Conservation (phyloP, 208 protist genomes). For the Wallacemonas sp. region DNA sequence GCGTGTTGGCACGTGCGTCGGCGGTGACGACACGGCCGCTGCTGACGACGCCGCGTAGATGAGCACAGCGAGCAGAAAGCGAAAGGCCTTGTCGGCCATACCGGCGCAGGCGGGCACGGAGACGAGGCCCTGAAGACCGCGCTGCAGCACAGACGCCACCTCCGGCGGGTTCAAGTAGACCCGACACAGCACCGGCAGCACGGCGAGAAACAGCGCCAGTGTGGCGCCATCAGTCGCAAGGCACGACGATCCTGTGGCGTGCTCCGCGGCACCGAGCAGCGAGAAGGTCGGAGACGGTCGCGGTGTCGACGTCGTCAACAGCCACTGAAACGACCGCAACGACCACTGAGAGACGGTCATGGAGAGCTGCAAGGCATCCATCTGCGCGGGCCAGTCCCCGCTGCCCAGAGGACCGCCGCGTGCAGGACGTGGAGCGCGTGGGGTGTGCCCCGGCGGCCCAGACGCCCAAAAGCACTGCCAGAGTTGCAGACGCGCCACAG, state of each 20-base stretch:
- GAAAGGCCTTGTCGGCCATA: slow-evolving; percentile 17
- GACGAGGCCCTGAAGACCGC: slow-evolving; percentile 12
- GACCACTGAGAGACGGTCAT: slow-evolving; percentile 13
- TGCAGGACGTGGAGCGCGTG: background rate
- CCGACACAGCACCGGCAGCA: slow-evolving; percentile 25
- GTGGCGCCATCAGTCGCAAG: slow-evolving; percentile 8
- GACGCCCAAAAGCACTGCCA: background rate
- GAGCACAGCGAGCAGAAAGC: slow-evolving; percentile 21
- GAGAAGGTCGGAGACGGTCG: too few relatives aligned
- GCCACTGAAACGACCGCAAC: slow-evolving; percentile 23
- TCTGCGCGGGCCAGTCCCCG: too few relatives aligned
- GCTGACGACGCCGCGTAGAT: slow-evolving; percentile 16
- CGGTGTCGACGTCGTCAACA: too few relatives aligned
- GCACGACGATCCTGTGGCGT: too few relatives aligned
- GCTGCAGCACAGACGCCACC: slow-evolving; percentile 18
- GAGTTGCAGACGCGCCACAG: background rate
- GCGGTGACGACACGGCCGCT: background rate
- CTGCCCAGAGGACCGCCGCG: background rate
- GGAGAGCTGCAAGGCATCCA: slow-evolving; percentile 1
- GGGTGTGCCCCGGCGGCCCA: background rate
- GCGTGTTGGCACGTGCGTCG: background rate
- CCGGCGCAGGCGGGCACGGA: background rate
- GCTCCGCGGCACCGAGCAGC: too few relatives aligned
- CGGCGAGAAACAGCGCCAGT: slow-evolving; percentile 18
- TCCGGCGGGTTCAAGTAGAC: slow-evolving; percentile 18